Conservation (phyloP, 2,329 filamentous ascomycete species). For the Exophiala mesophila region DNA sequence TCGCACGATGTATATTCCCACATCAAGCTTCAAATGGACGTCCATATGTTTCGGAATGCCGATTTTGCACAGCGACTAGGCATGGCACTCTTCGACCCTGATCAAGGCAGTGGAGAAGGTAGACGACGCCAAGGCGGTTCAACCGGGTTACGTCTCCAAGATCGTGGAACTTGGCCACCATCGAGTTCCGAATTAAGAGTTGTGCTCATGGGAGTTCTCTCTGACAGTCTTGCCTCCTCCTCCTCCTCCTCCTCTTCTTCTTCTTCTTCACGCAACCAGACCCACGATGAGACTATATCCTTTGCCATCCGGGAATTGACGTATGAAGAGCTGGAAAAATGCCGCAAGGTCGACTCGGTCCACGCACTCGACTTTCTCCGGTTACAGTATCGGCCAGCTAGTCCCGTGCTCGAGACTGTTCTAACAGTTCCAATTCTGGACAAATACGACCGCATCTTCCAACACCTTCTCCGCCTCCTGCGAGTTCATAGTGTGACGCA, state of each 20-base stretch:
- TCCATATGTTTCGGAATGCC: constrained; percentile 79
- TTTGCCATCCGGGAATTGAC: constrained; percentile 82
- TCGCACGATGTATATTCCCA: constrained; percentile 68
- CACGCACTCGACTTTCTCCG: constrained; percentile 91
- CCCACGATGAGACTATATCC: constrained; percentile 24
- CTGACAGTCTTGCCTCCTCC: constrained; percentile 62
- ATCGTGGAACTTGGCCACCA: constrained; percentile 81
- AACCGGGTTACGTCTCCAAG: constrained; percentile 80
- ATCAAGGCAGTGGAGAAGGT: constrained; percentile 73
- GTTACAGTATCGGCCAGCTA: constrained; percentile 74
- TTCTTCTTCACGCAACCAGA: not conserved
- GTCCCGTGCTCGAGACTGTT: constrained; percentile 61
- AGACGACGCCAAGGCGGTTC: constrained; percentile 62
- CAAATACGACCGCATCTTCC: constrained; percentile 84
- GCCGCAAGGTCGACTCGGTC: constrained; percentile 75
- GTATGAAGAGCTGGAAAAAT: constrained; percentile 71
- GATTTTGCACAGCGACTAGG: constrained; percentile 75
- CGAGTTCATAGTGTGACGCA: constrained; percentile 70
- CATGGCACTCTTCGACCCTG: constrained; percentile 77
- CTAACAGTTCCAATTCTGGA: constrained; percentile 66
- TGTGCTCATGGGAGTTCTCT: constrained; percentile 77
- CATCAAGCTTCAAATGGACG: constrained; percentile 68
- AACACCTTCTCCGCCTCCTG: constrained; percentile 67
- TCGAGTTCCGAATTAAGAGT: constrained; percentile 89
- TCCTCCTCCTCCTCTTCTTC: too few species aligned